A percentile compares a stretch with the other conserved stretches of the same genome.
Conservation (phyloP, 208 protist genomes). For the Trypanosoma rangeli region DNA sequence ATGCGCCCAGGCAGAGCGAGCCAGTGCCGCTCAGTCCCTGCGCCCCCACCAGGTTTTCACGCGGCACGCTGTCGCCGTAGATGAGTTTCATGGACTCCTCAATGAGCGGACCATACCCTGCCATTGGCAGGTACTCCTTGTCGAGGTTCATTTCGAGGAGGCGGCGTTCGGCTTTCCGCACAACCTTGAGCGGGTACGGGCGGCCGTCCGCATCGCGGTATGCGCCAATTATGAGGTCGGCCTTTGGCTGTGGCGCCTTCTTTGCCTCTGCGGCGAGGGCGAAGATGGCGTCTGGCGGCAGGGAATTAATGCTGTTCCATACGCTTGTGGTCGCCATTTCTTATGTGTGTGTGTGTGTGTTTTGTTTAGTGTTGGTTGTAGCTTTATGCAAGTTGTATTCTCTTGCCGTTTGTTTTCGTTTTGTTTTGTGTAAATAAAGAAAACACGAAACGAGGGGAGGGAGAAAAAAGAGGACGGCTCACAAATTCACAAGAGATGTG, state of each 20-base stretch:
- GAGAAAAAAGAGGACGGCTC: too few relatives aligned
- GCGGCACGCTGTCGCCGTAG: constrained; percentile 77
- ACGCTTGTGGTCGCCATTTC: constrained; percentile 1
- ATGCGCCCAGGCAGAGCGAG: constrained; percentile 67
- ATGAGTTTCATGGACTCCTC: constrained; percentile 78
- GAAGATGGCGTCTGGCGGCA: constrained; percentile 63
- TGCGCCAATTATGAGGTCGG: constrained; percentile 97
- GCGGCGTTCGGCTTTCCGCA: constrained; percentile 86
- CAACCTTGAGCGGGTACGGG: constrained; percentile 91
- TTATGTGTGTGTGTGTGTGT: not conserved
- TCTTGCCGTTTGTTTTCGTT: not conserved
- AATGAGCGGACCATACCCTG: constrained; percentile 86
- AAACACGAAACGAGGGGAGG: too few relatives aligned
- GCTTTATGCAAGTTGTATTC: not conserved
- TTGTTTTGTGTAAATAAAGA: too few relatives aligned
- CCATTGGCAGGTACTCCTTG: constrained; percentile 98
- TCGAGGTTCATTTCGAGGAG: constrained; percentile 71
- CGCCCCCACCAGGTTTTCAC: constrained; percentile 62
- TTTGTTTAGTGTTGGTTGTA: not conserved
- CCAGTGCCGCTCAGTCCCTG: constrained; percentile 93
- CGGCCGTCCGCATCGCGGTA: constrained; percentile 95
- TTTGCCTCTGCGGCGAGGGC: constrained; percentile 36
- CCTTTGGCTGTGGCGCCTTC: constrained; percentile 79
- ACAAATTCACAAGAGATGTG: not conserved
- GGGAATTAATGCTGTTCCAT: constrained; percentile 25